phyloP scores from a whole-genome alignment of 2,329 filamentous ascomycete genomes.

The Diaporthe vaccinii region DNA sequence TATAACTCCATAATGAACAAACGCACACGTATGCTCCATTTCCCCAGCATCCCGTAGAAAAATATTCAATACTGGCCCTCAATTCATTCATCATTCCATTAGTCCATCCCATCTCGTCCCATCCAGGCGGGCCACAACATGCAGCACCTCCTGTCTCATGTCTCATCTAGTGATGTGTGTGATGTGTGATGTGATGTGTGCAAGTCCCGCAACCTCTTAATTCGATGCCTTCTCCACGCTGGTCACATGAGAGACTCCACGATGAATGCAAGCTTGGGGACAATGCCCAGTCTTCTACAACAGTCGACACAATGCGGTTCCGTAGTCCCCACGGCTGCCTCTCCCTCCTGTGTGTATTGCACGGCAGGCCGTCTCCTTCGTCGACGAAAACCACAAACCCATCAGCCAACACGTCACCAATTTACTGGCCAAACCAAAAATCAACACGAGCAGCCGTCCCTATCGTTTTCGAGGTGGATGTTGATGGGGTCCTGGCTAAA shows the following conservation, averaged over 20 bases:
- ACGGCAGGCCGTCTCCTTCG: not conserved
- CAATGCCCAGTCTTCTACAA: constrained; percentile 8
- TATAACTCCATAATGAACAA: constrained; percentile 6
- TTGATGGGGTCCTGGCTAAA: constrained; percentile 95
- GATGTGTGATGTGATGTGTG: constrained; percentile 12
- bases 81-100: constrained; percentile 15
- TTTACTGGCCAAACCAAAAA: not conserved
- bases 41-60: constrained; percentile 16
- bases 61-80: constrained; percentile 23
- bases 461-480: constrained; percentile 94
- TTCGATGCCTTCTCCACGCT: not conserved
- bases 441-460: constrained; percentile 94
- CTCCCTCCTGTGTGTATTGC: not conserved
- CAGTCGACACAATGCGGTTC: constrained; percentile 8
- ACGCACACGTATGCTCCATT: not conserved
- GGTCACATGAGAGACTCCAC: constrained; percentile 18
- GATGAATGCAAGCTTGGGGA: constrained; percentile 20
- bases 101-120: constrained; percentile 10
- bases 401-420: not conserved
- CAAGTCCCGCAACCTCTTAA: constrained; percentile 13
- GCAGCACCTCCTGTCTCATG: constrained; percentile 25
- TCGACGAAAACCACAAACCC: not conserved
- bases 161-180: not conserved
- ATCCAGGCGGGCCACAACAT: not conserved
- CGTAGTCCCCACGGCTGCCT: not conserved